These are phyloP conservation scores for Peronosclerospora sorghi DNA, from an alignment of 352 stramenopile species.

Conservation along the genomic window DNA sequence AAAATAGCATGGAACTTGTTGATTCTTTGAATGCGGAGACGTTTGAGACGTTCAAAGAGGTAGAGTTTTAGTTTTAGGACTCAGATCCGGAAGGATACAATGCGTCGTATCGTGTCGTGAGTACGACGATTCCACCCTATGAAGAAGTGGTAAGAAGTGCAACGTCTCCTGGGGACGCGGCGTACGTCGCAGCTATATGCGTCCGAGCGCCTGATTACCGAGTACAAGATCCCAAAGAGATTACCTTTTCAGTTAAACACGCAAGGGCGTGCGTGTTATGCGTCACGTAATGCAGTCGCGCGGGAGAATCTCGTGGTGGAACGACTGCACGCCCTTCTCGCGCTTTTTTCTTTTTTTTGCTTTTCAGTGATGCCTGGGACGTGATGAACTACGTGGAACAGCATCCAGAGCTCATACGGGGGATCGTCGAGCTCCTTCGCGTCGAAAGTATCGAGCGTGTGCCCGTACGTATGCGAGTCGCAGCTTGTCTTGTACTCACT, in stretches of 20 bases:
- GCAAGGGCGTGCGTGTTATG: slow-evolving; percentile 41
- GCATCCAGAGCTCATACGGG: slow-evolving; percentile 60
- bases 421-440: slow-evolving; percentile 62
- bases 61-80: slow-evolving; percentile 61
- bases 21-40: slow-evolving; percentile 33
- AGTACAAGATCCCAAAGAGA: slow-evolving; percentile 38
- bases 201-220: slow-evolving; percentile 42
- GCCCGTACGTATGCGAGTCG: slow-evolving; percentile 43
- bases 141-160: slow-evolving; percentile 17
- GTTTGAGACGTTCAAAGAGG: slow-evolving; percentile 1
- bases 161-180: slow-evolving; percentile 13
- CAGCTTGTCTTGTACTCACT: slow-evolving; percentile 58
- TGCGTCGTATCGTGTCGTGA: slow-evolving; percentile 20
- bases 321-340: slow-evolving; percentile 51
- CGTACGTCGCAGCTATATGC: slow-evolving; percentile 28
- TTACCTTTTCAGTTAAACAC: slow-evolving; percentile 69
- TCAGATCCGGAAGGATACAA: slow-evolving; percentile 17
- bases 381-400: slow-evolving; percentile 71
- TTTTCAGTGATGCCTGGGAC: slow-evolving; percentile 64
- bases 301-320: slow-evolving; percentile 56
- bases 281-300: slow-evolving; percentile 16
- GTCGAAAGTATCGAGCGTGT: slow-evolving; percentile 56
- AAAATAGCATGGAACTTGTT: slow-evolving; percentile 50
- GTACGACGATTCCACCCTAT: slow-evolving; percentile 25
- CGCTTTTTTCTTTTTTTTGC: slow-evolving; percentile 76